Conservation (phyloP, 768 basidiomycete species). For the Leccinum arenicola region DNA sequence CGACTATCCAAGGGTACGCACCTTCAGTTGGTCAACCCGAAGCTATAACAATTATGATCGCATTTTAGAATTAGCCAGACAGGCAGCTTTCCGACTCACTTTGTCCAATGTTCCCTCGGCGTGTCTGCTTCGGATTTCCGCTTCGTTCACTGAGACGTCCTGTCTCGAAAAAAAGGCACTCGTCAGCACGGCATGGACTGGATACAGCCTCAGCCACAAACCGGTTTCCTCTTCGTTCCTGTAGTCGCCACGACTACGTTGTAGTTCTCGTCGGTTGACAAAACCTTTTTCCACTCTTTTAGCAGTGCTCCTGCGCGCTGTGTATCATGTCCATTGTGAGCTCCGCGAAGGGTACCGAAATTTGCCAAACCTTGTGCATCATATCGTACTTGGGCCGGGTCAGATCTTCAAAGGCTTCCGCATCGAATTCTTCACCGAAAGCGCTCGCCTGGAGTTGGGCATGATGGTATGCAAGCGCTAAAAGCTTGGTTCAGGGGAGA, state of each 20-base stretch:
- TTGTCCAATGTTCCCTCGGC: constrained; percentile 60
- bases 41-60: constrained; percentile 43
- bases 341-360: background rate
- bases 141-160: constrained; percentile 66
- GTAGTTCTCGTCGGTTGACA: constrained; percentile 64
- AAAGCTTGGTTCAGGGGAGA: background rate
- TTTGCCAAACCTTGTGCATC: constrained; percentile 68
- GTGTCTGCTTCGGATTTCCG: constrained; percentile 68
- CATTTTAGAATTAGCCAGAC: constrained; percentile 7
- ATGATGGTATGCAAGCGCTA: constrained; percentile 78
- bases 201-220: constrained; percentile 33
- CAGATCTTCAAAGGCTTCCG: constrained; percentile 74
- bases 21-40: constrained; percentile 78
- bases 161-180: constrained; percentile 21
- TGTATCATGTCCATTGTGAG: background rate
- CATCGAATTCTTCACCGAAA: constrained; percentile 86
- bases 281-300: constrained; percentile 64
- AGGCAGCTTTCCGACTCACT: constrained; percentile 38
- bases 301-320: constrained; percentile 71
- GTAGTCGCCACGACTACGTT: constrained; percentile 44
- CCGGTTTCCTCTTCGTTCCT: constrained; percentile 71
- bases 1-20: constrained; percentile 26
- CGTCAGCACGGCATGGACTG: background rate
- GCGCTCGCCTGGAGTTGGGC: constrained; percentile 89
- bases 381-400: constrained; percentile 73